Evolutionary conservation across 352 stramenopile genomes (phyloP), one percentile per base, ranked within the genome.

Genomic region (Phytophthora sp.): DNA sequence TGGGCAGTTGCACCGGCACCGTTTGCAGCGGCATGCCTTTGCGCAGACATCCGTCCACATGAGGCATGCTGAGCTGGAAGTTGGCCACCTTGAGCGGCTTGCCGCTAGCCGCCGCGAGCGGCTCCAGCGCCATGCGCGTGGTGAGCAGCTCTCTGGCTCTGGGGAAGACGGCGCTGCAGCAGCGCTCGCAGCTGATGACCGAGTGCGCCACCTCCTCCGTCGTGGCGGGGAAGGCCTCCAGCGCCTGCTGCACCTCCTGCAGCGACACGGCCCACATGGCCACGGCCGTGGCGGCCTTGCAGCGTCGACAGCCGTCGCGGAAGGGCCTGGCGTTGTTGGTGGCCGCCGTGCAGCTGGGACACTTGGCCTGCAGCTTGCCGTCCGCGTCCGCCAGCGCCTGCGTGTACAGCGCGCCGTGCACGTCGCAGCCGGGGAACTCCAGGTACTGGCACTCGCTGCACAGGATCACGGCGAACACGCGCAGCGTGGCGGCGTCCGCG

Each of bases 351-450:
- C 88, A 96, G 39, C 75, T 86, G 15, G 86, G 86, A 45, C 88
- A 96, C 57, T 96, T 96, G 44, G 88, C 88, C 39, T 96, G 83
- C 5, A 58, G 41, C 24, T 62, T 69, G 0, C 51, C 61, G 20
- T 54, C 54, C 17, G 26, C 34, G 37, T 77, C 62, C 5, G 54
- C 28, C n/a, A 90, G 50, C 38, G 71, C 72, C 31, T 96, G 73
- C 5, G 87, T 93, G 54, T 95, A 96, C 26, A 96, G 56, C 1
- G 91, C 71, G 43, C 87, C 85, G 46, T 96, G 88, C 7, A 94
- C 79, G 51, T 96, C 87, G 53, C 88, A 96, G 34, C 88, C 88
- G 0, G 88, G 88, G 52, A 96, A 96, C 65, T 96, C 88, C 17
- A 96, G 62, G 59, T 94, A 96, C n/a, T 86, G 74, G 44, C 88